Base-by-base conservation (phyloP, 1,284 basidiomycete genomes). In the Austroboletus sp. region DNA sequence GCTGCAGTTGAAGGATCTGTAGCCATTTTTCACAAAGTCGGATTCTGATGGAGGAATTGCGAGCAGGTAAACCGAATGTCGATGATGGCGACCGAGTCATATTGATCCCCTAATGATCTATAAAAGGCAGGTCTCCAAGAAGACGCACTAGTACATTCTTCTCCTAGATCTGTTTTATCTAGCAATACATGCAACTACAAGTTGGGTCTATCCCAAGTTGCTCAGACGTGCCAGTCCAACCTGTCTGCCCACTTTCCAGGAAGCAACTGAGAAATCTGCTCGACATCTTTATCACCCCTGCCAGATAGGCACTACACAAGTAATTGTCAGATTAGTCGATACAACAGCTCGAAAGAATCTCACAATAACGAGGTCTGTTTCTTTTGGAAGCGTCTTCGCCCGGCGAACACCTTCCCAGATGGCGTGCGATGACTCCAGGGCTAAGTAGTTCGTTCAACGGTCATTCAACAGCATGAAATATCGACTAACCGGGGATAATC, bases 371-470 rank as follows among this genome's bases (percentile, higher is more conserved):
- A 99, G 71, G 65, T 98, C 85, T 39, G 83, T 67, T 50, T 94
- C 92, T 60, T 87, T 87, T 0, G 84, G 75, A 63, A 98, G 66
- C 2, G 80, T 85, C 70, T 87, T 91, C 5, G 96, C 95, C 26
- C 91, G 68, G 44, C 86, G 75, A 44, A 96, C 77, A 19, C 87
- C 91, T 39, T 85, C 84, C 91, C 93, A 98, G 58, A 98, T 79
- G 10, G 93, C 96, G 68, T 99, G 96, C 17, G 89, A 84, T 1
- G 92, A 94, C 68, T 98, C 96, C 48, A 99, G 73, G 17, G 96
- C 92, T 87, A 37, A 29, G 30, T 42, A 15, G 13, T 5, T 12
- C 35, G 3, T 44, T 51, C 41, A 54, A 47, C 44, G 27, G 25
- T 43, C 46, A 42, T 41, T 46, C 30, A 34, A 30, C 29, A 29